Evolutionary conservation across 176 grass and related monocot genomes (phyloP), one percentile per base, ranked within the genome.

Genomic region (Lolium rigidum): DNA sequence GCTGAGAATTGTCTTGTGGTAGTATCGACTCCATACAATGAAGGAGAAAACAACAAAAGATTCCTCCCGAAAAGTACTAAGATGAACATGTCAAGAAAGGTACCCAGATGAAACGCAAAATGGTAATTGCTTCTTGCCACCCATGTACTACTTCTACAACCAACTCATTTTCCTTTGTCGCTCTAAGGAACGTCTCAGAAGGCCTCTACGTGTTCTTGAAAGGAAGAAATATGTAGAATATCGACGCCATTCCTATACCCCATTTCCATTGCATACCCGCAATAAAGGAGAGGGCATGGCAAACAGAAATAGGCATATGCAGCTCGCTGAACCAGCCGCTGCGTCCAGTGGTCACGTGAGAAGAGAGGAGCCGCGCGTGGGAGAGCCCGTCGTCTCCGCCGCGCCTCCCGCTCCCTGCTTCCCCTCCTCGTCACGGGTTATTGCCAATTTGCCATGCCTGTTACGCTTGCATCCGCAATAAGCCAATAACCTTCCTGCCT

Each of bases 341-440:
- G 58, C 77, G 7, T 39, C 31, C 16, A 31, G 16, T 46, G 67
- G 39, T 86, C 81, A 41, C 41, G 31, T 43, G 41, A 43, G 41
- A 52, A 51, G 59, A 47, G 85, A 86, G 31, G 47, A 57, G 83
- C 38, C 44, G 82, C 65, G 70, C 83, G 90, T 95, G 90, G 83
- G 79, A 58, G 54, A 26, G 24, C 87, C 81, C 90, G 88, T 71
- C 39, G 68, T 55, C 78, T 43, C 57, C 90, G 93, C 60, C 90
- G 85, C 69, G 31, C 54, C 70, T 70, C 43, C 46, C 41, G 88
- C 81, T 14, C 11, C n/a, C 73, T 79, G 83, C 58, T 83, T 85
- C 70, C 78, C 58, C 61, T 85, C 7, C 74, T 17, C 48, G 2
- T 22, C 46, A 50, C 47, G 48, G 48, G 48, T 50, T 16, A 52